phyloP scores from a whole-genome alignment of 345 rosid genomes.

The Hirschfeldia incana region DNA sequence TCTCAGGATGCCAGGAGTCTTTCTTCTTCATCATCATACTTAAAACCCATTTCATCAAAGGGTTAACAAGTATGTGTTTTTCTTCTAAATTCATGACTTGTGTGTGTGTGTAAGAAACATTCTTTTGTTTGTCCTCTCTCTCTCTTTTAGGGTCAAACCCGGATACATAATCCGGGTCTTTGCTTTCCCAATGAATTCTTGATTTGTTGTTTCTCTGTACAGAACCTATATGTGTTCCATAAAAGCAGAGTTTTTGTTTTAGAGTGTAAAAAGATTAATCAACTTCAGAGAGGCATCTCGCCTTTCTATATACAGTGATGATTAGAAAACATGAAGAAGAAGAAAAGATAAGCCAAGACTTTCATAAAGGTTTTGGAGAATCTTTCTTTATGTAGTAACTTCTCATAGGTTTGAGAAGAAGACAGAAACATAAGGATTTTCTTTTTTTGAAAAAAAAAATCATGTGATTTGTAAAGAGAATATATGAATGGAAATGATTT shows the following conservation, averaged over 20 bases:
- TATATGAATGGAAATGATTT: conserved; percentile 35
- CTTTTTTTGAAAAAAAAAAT: neutral
- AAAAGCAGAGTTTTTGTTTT: conserved; percentile 31
- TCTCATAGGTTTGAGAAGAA: conserved; percentile 30
- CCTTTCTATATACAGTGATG: conserved; percentile 37
- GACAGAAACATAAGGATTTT: neutral
- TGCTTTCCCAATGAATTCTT: conserved; percentile 26
- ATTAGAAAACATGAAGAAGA: conserved; percentile 21
- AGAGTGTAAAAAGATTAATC: conserved; percentile 26
- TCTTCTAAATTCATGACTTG: neutral
- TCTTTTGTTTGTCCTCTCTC: conserved; percentile 30
- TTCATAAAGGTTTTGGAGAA: conserved; percentile 17
- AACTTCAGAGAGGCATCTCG: conserved; percentile 32
- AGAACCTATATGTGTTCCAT: conserved; percentile 36
- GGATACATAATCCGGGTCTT: conserved; percentile 38
- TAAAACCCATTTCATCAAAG: conserved; percentile 21
- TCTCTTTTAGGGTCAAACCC: conserved; percentile 19
- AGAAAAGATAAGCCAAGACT: neutral
- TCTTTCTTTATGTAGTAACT: conserved; percentile 20
- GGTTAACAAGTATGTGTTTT: conserved; percentile 18
- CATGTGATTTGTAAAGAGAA: conserved; percentile 38
- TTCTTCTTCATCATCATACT: conserved; percentile 22
- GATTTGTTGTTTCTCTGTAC: conserved; percentile 41
- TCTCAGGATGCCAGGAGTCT: conserved; percentile 31
- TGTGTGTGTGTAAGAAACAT: conserved; percentile 37